These are phyloP conservation scores for Claviceps pazoutovae DNA, from an alignment of 2,329 filamentous ascomycete species.

Conservation along the genomic window DNA sequence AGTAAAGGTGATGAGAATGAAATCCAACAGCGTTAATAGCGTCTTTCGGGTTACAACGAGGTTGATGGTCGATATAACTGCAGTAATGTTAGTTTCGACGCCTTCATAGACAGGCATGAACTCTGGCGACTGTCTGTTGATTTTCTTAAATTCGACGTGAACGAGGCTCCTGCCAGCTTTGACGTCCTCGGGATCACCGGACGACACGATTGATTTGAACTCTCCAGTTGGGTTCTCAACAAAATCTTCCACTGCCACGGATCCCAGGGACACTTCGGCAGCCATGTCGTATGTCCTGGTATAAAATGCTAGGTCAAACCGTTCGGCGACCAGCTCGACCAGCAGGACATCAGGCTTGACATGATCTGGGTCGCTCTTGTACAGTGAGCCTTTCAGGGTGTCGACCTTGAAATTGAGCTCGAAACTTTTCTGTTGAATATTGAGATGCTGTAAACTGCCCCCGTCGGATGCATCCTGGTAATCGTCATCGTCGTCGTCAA, in stretches of 20 bases:
- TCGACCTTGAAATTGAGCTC: constrained; percentile 96
- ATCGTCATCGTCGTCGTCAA: constrained; percentile 51
- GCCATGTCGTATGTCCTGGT: constrained; percentile 85
- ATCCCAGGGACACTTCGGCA: constrained; percentile 77
- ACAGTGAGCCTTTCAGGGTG: constrained; percentile 83
- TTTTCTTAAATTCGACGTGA: constrained; percentile 74
- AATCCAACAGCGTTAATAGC: constrained; percentile 81
- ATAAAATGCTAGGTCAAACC: constrained; percentile 78
- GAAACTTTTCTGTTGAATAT: constrained; percentile 78
- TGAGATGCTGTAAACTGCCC: constrained; percentile 41
- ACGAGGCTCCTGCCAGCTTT: constrained; percentile 70
- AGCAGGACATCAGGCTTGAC: constrained; percentile 65
- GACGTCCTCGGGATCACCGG: constrained; percentile 57
- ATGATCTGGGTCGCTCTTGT: constrained; percentile 68
- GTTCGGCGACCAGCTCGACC: constrained; percentile 80
- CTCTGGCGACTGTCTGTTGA: constrained; percentile 83
- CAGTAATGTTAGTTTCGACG: constrained; percentile 83
- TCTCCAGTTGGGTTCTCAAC: constrained; percentile 79
- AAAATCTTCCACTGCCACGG: constrained; percentile 83
- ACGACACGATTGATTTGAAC: constrained; percentile 96
- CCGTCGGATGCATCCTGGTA: constrained; percentile 55
- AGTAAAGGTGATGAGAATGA: constrained; percentile 84
- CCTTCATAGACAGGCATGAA: constrained; percentile 87
- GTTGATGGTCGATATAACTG: constrained; percentile 89
- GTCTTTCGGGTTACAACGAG: constrained; percentile 88